Evolutionary conservation across 148 eudicot genomes (phyloP).

Genomic region (Spergularia marina): DNA sequence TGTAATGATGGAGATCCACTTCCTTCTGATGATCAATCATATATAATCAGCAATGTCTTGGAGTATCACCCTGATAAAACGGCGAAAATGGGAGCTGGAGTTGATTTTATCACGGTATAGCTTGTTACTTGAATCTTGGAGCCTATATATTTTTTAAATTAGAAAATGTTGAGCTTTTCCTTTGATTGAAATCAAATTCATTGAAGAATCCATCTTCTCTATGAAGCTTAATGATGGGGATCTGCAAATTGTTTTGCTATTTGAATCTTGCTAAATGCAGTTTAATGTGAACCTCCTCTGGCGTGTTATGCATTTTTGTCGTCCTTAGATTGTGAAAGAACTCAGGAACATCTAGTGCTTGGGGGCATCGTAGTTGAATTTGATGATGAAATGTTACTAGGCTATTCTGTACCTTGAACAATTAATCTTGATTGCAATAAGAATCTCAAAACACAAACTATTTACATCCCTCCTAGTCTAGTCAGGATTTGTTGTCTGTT

Average conservation of each 20-base stretch:
- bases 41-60: constrained; percentile 57
- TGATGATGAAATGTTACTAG: background rate
- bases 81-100: constrained; percentile 74
- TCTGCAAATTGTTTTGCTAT: no score
- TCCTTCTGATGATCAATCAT: constrained; percentile 69
- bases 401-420: background rate
- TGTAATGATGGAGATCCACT: constrained; percentile 83
- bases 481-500: background rate
- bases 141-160: background rate
- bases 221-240: no score
- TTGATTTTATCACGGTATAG: constrained; percentile 69
- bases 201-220: background rate
- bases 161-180: background rate
- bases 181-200: background rate
- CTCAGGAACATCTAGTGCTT: background rate
- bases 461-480: no score
- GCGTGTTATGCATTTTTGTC: no score
- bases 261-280: no score
- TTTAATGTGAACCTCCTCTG: no score
- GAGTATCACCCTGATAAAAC: constrained; percentile 79
- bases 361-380: background rate
- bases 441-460: background rate
- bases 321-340: background rate
- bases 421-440: background rate
- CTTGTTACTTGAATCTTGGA: background rate